These are phyloP conservation scores for Geotrichum phurueaensis DNA, from an alignment of 1,139 yeast genomes.

Conservation along the genomic window DNA sequence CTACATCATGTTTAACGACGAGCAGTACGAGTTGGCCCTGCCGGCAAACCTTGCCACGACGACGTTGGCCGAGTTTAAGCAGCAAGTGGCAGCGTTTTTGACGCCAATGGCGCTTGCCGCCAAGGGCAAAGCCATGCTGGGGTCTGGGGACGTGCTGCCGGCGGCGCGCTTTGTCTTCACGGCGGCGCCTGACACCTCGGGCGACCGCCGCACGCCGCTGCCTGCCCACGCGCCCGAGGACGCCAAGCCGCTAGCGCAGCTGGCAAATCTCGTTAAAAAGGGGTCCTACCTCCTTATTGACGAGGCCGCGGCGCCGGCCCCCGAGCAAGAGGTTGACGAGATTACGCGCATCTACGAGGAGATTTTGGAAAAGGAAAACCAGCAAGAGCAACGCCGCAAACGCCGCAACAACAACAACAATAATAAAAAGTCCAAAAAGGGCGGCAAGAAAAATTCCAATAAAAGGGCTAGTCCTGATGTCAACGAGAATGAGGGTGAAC, in stretches of 20 bases:
- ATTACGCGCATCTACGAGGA: slow-evolving; percentile 1
- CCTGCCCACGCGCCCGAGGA: background rate
- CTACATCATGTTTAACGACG: background rate
- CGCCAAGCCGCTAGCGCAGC: background rate
- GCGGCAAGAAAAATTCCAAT: slow-evolving; percentile 14
- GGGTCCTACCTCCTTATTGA: slow-evolving; percentile 39
- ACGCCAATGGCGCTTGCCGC: slow-evolving; percentile 6
- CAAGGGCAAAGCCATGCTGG: background rate
- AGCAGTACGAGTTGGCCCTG: background rate
- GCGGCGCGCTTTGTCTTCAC: background rate
- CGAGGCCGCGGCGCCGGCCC: slow-evolving; percentile 7
- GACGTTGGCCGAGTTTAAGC: background rate
- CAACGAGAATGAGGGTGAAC: slow-evolving; percentile 4
- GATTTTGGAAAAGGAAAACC: slow-evolving; percentile 1
- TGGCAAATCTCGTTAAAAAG: background rate
- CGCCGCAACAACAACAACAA: slow-evolving; percentile 13
- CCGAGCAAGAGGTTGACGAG: slow-evolving; percentile 5
- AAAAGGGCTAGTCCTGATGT: slow-evolving; percentile 9
- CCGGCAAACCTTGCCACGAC: background rate
- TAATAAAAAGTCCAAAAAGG: slow-evolving; percentile 14
- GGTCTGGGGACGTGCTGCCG: background rate
- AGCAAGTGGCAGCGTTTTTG: background rate
- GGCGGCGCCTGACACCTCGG: background rate
- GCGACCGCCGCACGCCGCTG: background rate
- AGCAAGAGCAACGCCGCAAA: slow-evolving; percentile 20